Base-by-base conservation (phyloP, 73 alveolate genomes). In the Tetrahymena borealis region DNA sequence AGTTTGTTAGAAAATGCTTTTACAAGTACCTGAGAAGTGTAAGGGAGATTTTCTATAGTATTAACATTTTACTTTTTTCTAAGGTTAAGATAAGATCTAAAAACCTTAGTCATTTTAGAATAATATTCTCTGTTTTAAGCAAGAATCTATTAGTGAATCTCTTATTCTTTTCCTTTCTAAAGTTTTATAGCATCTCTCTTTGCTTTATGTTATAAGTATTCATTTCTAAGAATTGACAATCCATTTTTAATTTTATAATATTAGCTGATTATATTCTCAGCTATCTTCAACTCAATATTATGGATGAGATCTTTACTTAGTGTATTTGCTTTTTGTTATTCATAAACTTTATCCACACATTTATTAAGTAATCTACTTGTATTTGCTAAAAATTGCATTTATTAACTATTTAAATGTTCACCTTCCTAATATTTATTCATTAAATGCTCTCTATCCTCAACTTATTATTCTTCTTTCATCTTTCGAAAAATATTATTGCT, bases 301-400 rank as follows among this genome's bases (percentile, higher is more conserved):
- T 28, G n/a, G 18, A 60, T 13, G 10, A 60, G n/a, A 6, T 60
- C 5, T 60, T 60, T 13, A 20, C 85, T 60, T 60, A 60, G 28
- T 60, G 85, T n/a, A 28, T 60, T 60, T 10, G 28, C 35, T 60
- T 60, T 60, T 60, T 60, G 20, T 60, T 60, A 28, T 60, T 60
- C 85, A n/a, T 79, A 40, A 13, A 79, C 79, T 31, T 93, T 39
- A 93, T 93, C 95, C n/a, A 79, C 95, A 90, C 95, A 93, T 33
- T 39, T 85, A 79, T 93, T 93, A 13, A 93, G 85, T 20, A 93
- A 35, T 41, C 91, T 92, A 35, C 92, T 60, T 11, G 95, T 93
- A 85, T 93, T 93, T 1, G 95, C 95, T 15, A 93, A 39, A 85
- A 93, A 93, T 39, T 93, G 36, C 91, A 93, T 39, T 35, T 93